phyloP scores from a whole-genome alignment of 257 asterid species.

The Henckelia pumila region DNA sequence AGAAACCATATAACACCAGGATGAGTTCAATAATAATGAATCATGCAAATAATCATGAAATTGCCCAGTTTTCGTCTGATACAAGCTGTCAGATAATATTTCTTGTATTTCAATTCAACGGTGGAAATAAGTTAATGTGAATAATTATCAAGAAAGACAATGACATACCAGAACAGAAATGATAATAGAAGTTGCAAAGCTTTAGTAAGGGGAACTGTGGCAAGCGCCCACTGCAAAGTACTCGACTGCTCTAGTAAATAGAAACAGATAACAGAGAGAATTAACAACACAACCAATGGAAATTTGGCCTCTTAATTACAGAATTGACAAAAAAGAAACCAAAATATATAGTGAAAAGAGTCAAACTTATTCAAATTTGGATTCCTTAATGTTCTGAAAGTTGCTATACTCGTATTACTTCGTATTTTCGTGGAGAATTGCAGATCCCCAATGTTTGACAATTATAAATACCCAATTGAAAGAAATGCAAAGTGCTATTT shows the following conservation, averaged over 20 bases:
- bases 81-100: too few relatives aligned
- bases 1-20: background rate
- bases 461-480: too few relatives aligned
- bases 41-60: background rate
- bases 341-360: background rate
- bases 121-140: background rate
- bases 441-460: too few relatives aligned
- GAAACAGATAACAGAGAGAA: slow-evolving; percentile 24
- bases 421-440: too few relatives aligned
- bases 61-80: too few relatives aligned
- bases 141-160: background rate
- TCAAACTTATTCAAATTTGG: background rate
- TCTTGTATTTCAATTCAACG: background rate
- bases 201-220: slow-evolving; percentile 77
- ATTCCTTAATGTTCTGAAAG: too few relatives aligned
- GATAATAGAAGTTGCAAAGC: slow-evolving; percentile 71
- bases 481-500: too few relatives aligned
- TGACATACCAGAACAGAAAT: slow-evolving; percentile 75
- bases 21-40: background rate
- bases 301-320: slow-evolving; percentile 5
- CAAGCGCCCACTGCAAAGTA: slow-evolving; percentile 81
- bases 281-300: background rate
- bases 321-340: background rate
- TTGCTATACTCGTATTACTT: too few relatives aligned
- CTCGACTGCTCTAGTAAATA: slow-evolving; percentile 54